Conservation (phyloP, 2,329 filamentous ascomycete species). For the Pseudogymnoascus sp. region DNA sequence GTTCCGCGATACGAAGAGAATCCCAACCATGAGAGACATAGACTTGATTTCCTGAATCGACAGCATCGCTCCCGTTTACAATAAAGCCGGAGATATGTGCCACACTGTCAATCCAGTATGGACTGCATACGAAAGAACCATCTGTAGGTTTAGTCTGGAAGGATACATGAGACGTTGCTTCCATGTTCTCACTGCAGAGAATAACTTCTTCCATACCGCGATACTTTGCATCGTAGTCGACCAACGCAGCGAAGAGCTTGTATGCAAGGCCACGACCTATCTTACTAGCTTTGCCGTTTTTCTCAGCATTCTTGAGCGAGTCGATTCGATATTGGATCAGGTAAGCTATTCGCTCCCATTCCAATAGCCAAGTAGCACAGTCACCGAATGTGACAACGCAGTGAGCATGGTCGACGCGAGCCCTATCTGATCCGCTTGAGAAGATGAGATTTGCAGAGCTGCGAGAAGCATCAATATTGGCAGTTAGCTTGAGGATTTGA, state of each 20-base stretch:
- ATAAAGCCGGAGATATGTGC: constrained; percentile 51
- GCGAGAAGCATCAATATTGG: constrained; percentile 48
- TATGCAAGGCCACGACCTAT: constrained; percentile 70
- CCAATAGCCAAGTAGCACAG: constrained; percentile 50
- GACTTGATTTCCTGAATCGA: constrained; percentile 46
- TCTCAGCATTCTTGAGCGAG: constrained; percentile 50
- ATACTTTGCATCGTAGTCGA: constrained; percentile 48
- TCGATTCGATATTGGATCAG: constrained; percentile 58
- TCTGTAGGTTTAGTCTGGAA: constrained; percentile 42
- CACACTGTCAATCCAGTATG: constrained; percentile 48
- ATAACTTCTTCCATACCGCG: constrained; percentile 52
- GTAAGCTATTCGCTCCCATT: constrained; percentile 62
- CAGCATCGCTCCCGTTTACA: constrained; percentile 46
- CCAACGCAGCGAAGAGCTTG: constrained; percentile 56
- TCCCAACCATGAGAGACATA: constrained; percentile 55
- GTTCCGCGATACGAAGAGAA: constrained; percentile 42
- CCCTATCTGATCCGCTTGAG: constrained; percentile 50
- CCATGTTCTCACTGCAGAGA: constrained; percentile 38
- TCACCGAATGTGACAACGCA: constrained; percentile 56
- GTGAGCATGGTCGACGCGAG: constrained; percentile 52
- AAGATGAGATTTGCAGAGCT: constrained; percentile 49
- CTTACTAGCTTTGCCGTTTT: constrained; percentile 60
- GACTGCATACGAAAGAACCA: constrained; percentile 45
- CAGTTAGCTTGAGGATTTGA: constrained; percentile 54
- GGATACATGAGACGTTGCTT: constrained; percentile 35